phyloP scores from a whole-genome alignment of 768 basidiomycete genomes.

The Tubosaeta brunneosetosa region DNA sequence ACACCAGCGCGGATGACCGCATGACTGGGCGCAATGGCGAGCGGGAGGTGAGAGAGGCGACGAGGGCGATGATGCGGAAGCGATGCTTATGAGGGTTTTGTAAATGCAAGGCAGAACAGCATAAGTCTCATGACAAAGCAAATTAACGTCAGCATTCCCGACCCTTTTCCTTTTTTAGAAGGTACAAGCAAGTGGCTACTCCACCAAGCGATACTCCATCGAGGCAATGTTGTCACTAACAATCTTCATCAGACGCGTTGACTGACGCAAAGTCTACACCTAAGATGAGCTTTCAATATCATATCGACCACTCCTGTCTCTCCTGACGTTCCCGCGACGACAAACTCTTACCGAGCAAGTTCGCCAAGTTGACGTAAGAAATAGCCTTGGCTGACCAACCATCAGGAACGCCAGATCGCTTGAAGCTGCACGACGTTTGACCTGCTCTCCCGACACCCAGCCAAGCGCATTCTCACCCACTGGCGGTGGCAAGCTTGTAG shows the following conservation, averaged over 20 bases:
- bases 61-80: background rate
- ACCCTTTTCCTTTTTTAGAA: background rate
- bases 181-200: background rate
- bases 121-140: constrained; percentile 5
- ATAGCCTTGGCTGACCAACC: background rate
- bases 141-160: constrained; percentile 17
- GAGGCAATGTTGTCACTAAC: too few species aligned
- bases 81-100: constrained; percentile 11
- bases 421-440: constrained; percentile 16
- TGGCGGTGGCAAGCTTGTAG: constrained; percentile 73
- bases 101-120: too few species aligned
- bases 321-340: constrained; percentile 65
- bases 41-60: background rate
- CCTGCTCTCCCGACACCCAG: constrained; percentile 44
- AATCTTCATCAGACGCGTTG: too few species aligned
- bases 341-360: constrained; percentile 57
- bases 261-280: background rate
- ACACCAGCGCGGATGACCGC: constrained; percentile 2
- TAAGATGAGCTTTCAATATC: constrained; percentile 37
- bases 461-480: constrained; percentile 45
- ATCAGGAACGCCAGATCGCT: constrained; percentile 55
- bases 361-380: constrained; percentile 7
- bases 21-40: background rate
- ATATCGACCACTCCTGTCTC: constrained; percentile 69
- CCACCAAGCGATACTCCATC: too few species aligned